These are phyloP conservation scores for Phaeolepiota aurea DNA, from an alignment of 768 basidiomycete genomes.

Conservation along the genomic window DNA sequence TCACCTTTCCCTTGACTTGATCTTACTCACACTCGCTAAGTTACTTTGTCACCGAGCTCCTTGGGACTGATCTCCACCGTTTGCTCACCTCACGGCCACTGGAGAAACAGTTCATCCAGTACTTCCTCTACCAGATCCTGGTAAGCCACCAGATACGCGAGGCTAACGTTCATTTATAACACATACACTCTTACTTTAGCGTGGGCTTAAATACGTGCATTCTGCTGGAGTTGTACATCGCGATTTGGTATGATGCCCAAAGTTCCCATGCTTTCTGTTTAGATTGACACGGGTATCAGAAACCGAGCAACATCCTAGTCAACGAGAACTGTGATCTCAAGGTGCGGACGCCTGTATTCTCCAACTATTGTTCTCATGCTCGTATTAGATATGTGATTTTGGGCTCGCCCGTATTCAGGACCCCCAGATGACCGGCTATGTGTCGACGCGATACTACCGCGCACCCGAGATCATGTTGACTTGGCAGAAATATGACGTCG, in stretches of 20 bases:
- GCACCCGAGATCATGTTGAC: slow-evolving; percentile 99
- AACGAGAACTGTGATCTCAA: slow-evolving; percentile 99
- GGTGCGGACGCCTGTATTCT: slow-evolving; percentile 31
- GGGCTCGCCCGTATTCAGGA: slow-evolving; percentile 98
- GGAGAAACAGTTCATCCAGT: slow-evolving; percentile 99
- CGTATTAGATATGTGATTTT: slow-evolving; percentile 89
- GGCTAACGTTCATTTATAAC: background rate
- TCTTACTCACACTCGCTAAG: slow-evolving; percentile 29
- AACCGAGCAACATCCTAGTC: slow-evolving; percentile 98
- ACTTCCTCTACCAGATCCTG: slow-evolving; percentile 98
- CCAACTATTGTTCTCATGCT: slow-evolving; percentile 4
- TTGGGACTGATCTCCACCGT: slow-evolving; percentile 97
- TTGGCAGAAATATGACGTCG: slow-evolving; percentile 99
- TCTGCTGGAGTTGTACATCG: slow-evolving; percentile 98
- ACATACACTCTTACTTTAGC: slow-evolving; percentile 34
- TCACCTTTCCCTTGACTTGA: background rate
- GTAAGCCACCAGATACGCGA: slow-evolving; percentile 32
- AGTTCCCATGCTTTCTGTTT: slow-evolving; percentile 1
- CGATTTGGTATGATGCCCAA: slow-evolving; percentile 64
- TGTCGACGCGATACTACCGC: slow-evolving; percentile 97
- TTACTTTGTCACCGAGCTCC: slow-evolving; percentile 97
- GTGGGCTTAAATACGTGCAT: slow-evolving; percentile 98
- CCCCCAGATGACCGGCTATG: slow-evolving; percentile 99
- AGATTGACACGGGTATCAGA: slow-evolving; percentile 35
- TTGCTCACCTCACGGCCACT: slow-evolving; percentile 92